These are phyloP conservation scores for Triticum timopheevii DNA, from an alignment of 176 grass and related monocot genomes.

Conservation along the genomic window DNA sequence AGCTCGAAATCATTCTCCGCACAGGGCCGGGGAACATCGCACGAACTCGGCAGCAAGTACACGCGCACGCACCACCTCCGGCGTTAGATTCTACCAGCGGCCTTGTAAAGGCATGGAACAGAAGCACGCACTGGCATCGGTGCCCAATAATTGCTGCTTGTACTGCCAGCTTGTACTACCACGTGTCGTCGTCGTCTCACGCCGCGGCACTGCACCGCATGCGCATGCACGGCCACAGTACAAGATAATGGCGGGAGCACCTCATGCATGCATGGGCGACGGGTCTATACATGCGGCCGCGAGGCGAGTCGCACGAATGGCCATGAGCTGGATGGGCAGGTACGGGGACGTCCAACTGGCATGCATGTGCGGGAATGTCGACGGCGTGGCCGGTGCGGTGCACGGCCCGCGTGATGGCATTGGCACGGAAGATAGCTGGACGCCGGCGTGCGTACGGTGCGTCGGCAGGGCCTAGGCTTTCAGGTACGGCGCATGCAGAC, in stretches of 20 bases:
- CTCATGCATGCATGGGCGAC: background rate
- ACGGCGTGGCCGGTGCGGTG: background rate
- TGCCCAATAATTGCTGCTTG: slow-evolving; percentile 5
- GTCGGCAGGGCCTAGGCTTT: no score
- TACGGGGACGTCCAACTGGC: background rate
- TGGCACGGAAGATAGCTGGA: background rate
- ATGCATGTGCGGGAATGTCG: background rate
- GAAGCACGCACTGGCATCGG: no score
- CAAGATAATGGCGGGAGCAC: no score
- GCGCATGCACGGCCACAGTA: no score
- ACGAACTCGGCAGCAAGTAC: background rate
- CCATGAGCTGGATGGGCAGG: background rate
- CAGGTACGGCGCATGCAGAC: no score
- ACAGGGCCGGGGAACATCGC: slow-evolving; percentile 1
- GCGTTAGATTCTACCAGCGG: background rate
- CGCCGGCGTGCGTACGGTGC: no score
- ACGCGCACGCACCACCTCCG: background rate
- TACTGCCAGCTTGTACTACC: no score
- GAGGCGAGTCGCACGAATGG: background rate
- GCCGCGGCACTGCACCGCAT: no score
- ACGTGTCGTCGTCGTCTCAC: no score
- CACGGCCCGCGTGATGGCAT: background rate
- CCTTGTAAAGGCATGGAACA: background rate
- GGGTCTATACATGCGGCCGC: background rate
- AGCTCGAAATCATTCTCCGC: background rate